Evolutionary conservation across 73 alveolate species (phyloP), one percentile per base, ranked within the genome.

Genomic region (Paramecium bursaria): DNA sequence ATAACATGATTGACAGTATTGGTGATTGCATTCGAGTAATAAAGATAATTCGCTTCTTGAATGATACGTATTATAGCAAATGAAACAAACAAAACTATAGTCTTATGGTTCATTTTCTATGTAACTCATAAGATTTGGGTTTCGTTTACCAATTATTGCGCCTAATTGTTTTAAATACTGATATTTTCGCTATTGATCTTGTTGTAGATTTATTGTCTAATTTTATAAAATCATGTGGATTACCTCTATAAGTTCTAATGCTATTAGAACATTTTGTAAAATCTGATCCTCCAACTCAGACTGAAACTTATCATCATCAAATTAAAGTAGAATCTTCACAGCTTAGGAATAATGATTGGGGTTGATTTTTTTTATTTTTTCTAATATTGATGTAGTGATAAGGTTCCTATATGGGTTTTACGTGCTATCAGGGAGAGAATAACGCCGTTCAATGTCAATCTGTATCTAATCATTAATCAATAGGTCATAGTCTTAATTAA

Each of bases 291-390:
- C 49, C 17, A 17, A 33, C 14, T 14, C 47, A 4, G 75, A 21
- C 39, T 29, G 7, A 7, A 57, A 57, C 7, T 57, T 50, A n/a
- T 26, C 76, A 57, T 57, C 76, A 57, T n/a, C n/a, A n/a, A n/a
- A n/a, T n/a, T n/a, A n/a, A n/a, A n/a, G n/a, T n/a, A n/a, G n/a
- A n/a, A n/a, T n/a, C n/a, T n/a, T n/a, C n/a, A n/a, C n/a, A n/a
- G n/a, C n/a, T n/a, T n/a, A n/a, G n/a, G n/a, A n/a, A n/a, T n/a
- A n/a, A n/a, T n/a, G n/a, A n/a, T n/a, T n/a, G n/a, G n/a, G n/a
- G n/a, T n/a, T n/a, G n/a, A n/a, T n/a, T n/a, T n/a, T n/a, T n/a
- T n/a, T n/a, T n/a, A n/a, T n/a, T n/a, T n/a, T n/a, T n/a, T n/a
- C n/a, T n/a, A n/a, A n/a, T n/a, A n/a, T n/a, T n/a, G n/a, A n/a